Evolutionary conservation across 257 asterid species (phyloP).

Genomic region (Echites panduratus): DNA sequence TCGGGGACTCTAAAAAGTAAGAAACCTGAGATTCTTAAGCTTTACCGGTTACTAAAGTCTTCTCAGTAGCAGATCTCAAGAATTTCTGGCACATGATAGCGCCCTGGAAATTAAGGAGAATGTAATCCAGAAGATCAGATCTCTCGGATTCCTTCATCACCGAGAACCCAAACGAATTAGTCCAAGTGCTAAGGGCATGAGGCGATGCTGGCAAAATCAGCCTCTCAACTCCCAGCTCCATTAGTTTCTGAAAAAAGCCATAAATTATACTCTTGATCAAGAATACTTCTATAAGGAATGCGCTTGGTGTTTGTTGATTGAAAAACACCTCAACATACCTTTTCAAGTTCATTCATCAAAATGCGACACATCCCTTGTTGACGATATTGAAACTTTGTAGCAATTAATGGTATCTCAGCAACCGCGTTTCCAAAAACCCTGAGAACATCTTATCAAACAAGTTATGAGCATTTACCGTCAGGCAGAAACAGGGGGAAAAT

Average conservation of each 20-base stretch:
- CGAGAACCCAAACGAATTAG: constrained; percentile 65
- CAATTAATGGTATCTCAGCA: constrained; percentile 87
- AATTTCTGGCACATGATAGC: constrained; percentile 68
- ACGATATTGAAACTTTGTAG: constrained; percentile 76
- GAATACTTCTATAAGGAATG: no score
- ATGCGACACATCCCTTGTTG: constrained; percentile 88
- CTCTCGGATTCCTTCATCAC: constrained; percentile 50
- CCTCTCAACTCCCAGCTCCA: constrained; percentile 69
- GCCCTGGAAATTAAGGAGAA: constrained; percentile 74
- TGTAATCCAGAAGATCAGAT: constrained; percentile 37
- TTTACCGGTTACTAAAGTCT: no score
- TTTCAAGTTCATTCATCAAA: constrained; percentile 83
- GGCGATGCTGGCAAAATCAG: constrained; percentile 83
- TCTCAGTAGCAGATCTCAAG: constrained; percentile 16
- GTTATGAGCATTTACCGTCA: neutral
- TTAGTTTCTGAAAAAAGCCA: constrained; percentile 41
- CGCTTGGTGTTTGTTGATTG: no score
- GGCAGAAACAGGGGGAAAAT: neutral
- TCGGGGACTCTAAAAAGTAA: no score
- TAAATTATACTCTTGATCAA: neutral
- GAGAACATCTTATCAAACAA: constrained; percentile 11
- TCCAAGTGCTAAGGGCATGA: constrained; percentile 62
- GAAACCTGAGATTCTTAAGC: no score
- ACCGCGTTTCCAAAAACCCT: constrained; percentile 74
- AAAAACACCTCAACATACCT: constrained; percentile 31